A percentile compares a stretch with the other conserved stretches of the same genome.
Evolutionary conservation across 768 basidiomycete species (phyloP).

Genomic region (Serendipita vermifera): DNA sequence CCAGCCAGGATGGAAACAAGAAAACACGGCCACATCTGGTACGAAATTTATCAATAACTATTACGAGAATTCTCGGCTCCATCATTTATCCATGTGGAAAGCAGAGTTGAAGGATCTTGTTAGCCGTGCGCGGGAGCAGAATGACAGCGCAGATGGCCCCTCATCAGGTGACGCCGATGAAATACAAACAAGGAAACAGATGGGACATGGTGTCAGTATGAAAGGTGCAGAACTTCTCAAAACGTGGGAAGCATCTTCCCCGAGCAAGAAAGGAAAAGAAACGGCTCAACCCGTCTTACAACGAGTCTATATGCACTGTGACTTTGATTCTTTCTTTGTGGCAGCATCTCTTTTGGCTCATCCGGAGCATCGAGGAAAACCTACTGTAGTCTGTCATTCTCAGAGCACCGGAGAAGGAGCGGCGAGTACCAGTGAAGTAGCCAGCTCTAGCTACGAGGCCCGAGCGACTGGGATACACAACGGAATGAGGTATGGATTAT

Average conservation of each 20-base stretch:
- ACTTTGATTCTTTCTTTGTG: slow-evolving; percentile 97
- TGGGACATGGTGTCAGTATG: slow-evolving; percentile 19
- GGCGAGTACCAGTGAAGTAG: slow-evolving; percentile 86
- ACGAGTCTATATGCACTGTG: slow-evolving; percentile 77
- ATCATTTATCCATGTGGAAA: slow-evolving; percentile 87
- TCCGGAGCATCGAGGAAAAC: slow-evolving; percentile 73
- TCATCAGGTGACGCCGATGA: slow-evolving; percentile 7
- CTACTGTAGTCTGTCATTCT: slow-evolving; percentile 92
- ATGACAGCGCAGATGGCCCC: slow-evolving; percentile 30
- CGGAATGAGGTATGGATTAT: slow-evolving; percentile 69
- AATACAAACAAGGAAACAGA: background rate
- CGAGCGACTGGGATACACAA: slow-evolving; percentile 76
- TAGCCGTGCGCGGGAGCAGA: slow-evolving; percentile 60
- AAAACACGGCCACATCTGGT: slow-evolving; percentile 68
- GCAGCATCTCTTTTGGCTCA: slow-evolving; percentile 72
- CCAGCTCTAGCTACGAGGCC: slow-evolving; percentile 90
- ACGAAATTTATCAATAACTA: slow-evolving; percentile 79
- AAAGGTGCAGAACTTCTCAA: slow-evolving; percentile 22
- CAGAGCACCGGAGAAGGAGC: slow-evolving; percentile 58
- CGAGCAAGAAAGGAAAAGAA: slow-evolving; percentile 31
- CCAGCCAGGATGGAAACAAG: slow-evolving; percentile 70
- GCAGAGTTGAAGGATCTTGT: slow-evolving; percentile 73
- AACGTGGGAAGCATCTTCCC: slow-evolving; percentile 11
- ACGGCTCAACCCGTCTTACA: slow-evolving; percentile 36
- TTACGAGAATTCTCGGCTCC: slow-evolving; percentile 73